Evolutionary conservation across 148 eudicot genomes (phyloP), one percentile per base, ranked within the genome.

Genomic region (Simmondsia chinensis): DNA sequence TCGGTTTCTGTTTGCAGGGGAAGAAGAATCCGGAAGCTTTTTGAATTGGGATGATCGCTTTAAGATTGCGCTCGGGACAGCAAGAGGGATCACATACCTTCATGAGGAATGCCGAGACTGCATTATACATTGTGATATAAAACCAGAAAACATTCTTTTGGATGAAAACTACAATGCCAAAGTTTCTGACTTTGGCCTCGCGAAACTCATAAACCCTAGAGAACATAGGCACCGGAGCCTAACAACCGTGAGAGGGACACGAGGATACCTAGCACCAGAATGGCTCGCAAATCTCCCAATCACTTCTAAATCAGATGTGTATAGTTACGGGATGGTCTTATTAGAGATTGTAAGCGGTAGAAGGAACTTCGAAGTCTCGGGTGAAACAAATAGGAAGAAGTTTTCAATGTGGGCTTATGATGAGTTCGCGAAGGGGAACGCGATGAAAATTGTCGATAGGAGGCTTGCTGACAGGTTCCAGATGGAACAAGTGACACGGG

Each of bases 21-120:
- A 59, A 18, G 68, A 44, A 30, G 71, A 59, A 3, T 54, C 74
- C 0, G 76, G 59, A 1, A 70, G 71, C 47, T 20, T 56, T 18
- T 50, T 87, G 37, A 75, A 33, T 48, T 87, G 94, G 94, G 81
- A 72, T 47, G 31, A 52, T 7, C 52, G 94, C 54, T 83, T 67
- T 47, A 72, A 63, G 30, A 71, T 87, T 10, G 86, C 81, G 17
- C 65, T 87, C 0, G 96, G 96, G 41, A 87, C 86, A 5, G 96
- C 89, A 5, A 80, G 50, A 43, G 96, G 94, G 56, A 68, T 87
- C 12, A 66, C 96, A 1, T 87, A 87, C 57, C 79, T 87, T 21
- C 96, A 87, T 23, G 94, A 83, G 65, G 96, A 87, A 58, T 87
- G 96, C 22, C 59, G 81, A 21, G 94, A 87, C 47, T 87, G 96